Evolutionary conservation across 305 asterid genomes (phyloP), one percentile per base, ranked within the genome.

Genomic region (Fraxinus baroniana): DNA sequence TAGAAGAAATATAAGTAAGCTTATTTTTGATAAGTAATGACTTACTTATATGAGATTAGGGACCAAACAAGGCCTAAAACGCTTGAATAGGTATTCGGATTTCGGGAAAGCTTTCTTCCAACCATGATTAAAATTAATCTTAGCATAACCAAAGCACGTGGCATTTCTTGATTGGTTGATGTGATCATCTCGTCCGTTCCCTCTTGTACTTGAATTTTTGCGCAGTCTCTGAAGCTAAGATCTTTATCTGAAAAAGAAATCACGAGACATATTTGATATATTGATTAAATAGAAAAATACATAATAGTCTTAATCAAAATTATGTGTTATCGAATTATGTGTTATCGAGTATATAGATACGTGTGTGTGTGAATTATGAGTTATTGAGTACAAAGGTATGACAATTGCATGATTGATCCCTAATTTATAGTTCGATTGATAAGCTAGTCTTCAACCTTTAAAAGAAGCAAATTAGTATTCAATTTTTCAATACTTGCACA

Each of bases 31-130:
- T 13, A 46, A 52, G 66, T 39, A 60, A 18, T 70, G 57, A 73
- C 90, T 85, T 85, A 93, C 97, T 89, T 88, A 79, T 89, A 93
- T 5, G 92, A 87, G 87, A 93, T 85, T 3, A 92, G 88, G 76
- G 97, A 90, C 97, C 97, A 93, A 22, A 84, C 30, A 5, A 93
- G 88, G 79, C 97, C 97, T 55, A 90, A 18, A 3, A 92, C 88
- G 73, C 95, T 92, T 41, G 97, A 90, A 73, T 93, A 93, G 7
- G 95, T 92, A 79, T 93, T 93, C 10, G 97, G 97, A 86, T 93
- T 93, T 26, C 97, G 91, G 2, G 91, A 85, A 72, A 93, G 96
- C 87, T 92, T 93, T 76, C 95, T 87, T 78, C 94, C 94, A 36
- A 91, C 96, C 89, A 91, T 82, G 83, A 80, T 87, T 1, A 91